A percentile compares a stretch with the other conserved stretches of the same genome.
These are phyloP conservation scores for Penicillium bialowiezense DNA, from an alignment of 495 filamentous ascomycete species.

Conservation along the genomic window DNA sequence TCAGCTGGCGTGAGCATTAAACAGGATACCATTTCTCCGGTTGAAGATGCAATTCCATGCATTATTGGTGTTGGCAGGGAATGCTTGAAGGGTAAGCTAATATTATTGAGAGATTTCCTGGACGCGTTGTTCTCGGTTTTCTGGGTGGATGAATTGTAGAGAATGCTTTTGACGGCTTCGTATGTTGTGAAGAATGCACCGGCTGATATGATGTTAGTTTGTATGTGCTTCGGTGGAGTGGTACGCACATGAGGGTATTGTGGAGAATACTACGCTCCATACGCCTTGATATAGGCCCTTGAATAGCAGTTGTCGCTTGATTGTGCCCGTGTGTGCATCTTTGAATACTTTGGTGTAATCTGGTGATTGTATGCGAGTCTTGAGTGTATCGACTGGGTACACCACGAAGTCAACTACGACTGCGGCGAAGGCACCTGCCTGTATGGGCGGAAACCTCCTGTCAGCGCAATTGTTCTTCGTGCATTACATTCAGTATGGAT, in stretches of 20 bases:
- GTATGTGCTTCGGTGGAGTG: neutral
- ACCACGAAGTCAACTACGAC: conserved; percentile 77
- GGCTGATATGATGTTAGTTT: conserved; percentile 44
- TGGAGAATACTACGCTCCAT: conserved; percentile 83
- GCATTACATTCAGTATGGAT: no score
- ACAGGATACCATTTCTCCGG: conserved; percentile 78
- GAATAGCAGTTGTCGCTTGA: conserved; percentile 58
- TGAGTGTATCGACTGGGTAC: conserved; percentile 83
- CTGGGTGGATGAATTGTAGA: conserved; percentile 38
- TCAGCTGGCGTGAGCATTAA: conserved; percentile 85
- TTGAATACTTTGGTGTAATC: conserved; percentile 64
- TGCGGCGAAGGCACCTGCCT: conserved; percentile 81
- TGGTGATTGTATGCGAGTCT: conserved; percentile 78
- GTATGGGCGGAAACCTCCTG: no score
- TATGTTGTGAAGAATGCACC: conserved; percentile 91
- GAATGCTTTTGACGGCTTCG: conserved; percentile 65
- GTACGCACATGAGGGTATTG: conserved; percentile 72
- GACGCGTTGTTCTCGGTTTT: neutral
- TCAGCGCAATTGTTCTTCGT: no score
- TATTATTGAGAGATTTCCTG: conserved; percentile 34
- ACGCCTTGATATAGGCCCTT: conserved; percentile 84
- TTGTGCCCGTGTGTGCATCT: conserved; percentile 46
- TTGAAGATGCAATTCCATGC: conserved; percentile 67
- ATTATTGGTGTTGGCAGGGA: conserved; percentile 60
- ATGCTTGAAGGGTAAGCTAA: conserved; percentile 30